Base-by-base conservation (phyloP, 1,284 basidiomycete genomes). In the Apiotrichum laibachii region DNA sequence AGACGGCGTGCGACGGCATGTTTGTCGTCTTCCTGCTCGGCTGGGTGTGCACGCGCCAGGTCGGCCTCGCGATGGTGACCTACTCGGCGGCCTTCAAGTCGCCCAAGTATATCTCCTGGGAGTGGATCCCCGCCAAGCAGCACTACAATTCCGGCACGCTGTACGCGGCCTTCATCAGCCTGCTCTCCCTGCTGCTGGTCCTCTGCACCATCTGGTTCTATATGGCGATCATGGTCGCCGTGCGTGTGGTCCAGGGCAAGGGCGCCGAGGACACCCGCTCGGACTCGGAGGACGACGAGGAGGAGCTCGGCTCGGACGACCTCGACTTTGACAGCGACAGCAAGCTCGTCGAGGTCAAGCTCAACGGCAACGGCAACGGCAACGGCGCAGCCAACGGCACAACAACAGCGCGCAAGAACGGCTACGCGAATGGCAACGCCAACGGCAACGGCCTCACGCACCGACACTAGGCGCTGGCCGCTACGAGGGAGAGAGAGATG, bases 31-130 rank as follows among this genome's bases (percentile, higher is more conserved):
- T 93, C 81, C 82, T 95, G 70, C 53, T 92, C 26, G 88, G 88
- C n/a, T 97, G 93, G 93, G 81, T 94, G 59, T 70, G 90, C 40
- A 92, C 92, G 1, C 85, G 93, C 54, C 90, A 96, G 71, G 76
- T 88, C 65, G 81, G 92, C 35, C 92, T 92, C 79, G 74, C 85
- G 43, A 75, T 85, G 56, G 84, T 87, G 63, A 87, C 93, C 66
- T 81, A 81, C 62, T 87, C 86, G 5, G 78, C 82, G 18, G 82
- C 82, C 57, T 70, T 79, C 59, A 85, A 89, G 59, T 70, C 79
- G 0, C 81, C 82, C 2, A 70, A 68, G 1, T 72, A 84, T 43
- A 78, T 89, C 19, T 69, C 80, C 2, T 83, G 82, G 63, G 71
- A 76, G 40, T 90, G 88, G 87, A 80, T 83, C 7, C 85, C 85